Evolutionary conservation across 345 rosid genomes (phyloP), one percentile per base, ranked within the genome.

Genomic region (Jatropha curcas): DNA sequence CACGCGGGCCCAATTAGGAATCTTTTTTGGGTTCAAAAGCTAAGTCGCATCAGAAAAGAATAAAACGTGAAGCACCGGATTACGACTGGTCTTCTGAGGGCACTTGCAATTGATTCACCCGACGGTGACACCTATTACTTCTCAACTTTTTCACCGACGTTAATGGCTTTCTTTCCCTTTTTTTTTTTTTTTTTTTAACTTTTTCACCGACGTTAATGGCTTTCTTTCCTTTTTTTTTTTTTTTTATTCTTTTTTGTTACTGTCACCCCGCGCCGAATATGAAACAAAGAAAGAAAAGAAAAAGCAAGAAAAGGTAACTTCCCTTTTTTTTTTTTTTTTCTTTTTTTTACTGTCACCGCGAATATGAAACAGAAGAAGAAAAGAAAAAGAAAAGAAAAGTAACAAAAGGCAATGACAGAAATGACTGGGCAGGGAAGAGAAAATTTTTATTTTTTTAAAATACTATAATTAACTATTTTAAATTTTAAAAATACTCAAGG

Each of bases 41-140:
- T 17, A 4, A 56, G 46, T 28, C 61, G 35, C 63, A 56, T 4
- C n/a, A 7, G 3, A 39, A 39, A 10, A 10, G 28, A 65, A 35
- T 52, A 13, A 13, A 64, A 74, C 71, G 58, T 72, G 45, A 72
- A 52, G 39, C 69, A 72, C 41, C 8, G 75, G 69, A 72, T 51
- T 37, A 43, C 33, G 41, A 13, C 39, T 10, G 66, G 24, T 37
- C 1, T 37, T 46, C 51, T 35, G 39, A 3, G 65, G 34, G 55
- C 33, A 39, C 53, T 14, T 52, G 27, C n/a, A 33, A 22, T 52
- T 34, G n/a, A 55, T 1, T 53, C 31, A 52, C 71, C 48, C 14
- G 50, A 34, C 30, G 20, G 71, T 34, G 61, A 35, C 46, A n/a
- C 13, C 11, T 11, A 48, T 8, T 57, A 14, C 7, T 53, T 16